Evolutionary conservation across 1,139 yeast genomes (phyloP).

Genomic region (Sugiyamaella xylanicola): DNA sequence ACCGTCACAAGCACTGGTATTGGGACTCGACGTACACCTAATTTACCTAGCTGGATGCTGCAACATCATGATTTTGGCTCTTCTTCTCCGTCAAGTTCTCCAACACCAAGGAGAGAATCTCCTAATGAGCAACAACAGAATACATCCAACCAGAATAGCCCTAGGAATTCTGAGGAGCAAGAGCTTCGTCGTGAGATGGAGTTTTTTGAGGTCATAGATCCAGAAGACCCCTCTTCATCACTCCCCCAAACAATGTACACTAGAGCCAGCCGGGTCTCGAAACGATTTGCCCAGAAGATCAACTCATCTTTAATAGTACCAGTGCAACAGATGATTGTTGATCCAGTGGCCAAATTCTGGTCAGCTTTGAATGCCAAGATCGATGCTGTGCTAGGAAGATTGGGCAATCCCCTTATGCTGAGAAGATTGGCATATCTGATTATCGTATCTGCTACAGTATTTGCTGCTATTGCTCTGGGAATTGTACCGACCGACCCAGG

Average conservation of each 20-base stretch:
- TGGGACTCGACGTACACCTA: conserved; percentile 13
- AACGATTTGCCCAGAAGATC: conserved; percentile 43
- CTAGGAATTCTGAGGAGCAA: conserved; percentile 15
- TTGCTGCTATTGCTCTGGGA: conserved; percentile 59
- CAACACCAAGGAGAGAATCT: conserved; percentile 1
- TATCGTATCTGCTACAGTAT: conserved; percentile 59
- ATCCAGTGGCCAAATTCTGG: conserved; percentile 68
- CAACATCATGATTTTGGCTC: conserved; percentile 19
- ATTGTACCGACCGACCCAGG: conserved; percentile 43
- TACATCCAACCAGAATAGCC: conserved; percentile 14
- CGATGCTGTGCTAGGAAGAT: conserved; percentile 59
- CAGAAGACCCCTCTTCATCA: conserved; percentile 24
- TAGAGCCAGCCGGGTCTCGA: conserved; percentile 35
- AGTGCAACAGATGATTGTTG: conserved; percentile 55
- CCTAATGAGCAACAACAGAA: conserved; percentile 16
- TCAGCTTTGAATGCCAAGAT: conserved; percentile 49
- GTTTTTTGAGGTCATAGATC: conserved; percentile 49
- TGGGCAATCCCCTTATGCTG: conserved; percentile 86
- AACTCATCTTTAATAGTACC: conserved; percentile 54
- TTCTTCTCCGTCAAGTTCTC: background rate
- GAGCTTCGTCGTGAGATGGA: conserved; percentile 40
- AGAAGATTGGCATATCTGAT: conserved; percentile 73
- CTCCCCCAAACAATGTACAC: conserved; percentile 27
- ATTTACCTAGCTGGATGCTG: conserved; percentile 22
- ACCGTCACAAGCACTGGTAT: conserved; percentile 7